A percentile compares a stretch with the other conserved stretches of the same genome.
phyloP scores from a whole-genome alignment of 1,284 basidiomycete genomes.

The Trichosporon asahii region DNA sequence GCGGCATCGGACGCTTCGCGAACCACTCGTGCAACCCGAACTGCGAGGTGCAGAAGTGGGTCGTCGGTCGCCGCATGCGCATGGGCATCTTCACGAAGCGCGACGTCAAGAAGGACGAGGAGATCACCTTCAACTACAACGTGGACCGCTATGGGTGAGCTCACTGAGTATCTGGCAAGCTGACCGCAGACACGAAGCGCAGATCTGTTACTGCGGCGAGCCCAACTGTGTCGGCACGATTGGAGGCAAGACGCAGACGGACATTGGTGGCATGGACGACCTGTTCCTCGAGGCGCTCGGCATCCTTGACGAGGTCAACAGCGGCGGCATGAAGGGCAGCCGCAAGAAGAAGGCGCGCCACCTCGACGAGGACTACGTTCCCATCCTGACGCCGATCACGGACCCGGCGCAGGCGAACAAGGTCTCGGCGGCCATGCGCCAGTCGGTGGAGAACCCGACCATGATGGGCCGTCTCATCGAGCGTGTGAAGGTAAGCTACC shows the following conservation, averaged over 20 bases:
- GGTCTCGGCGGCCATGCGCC: slow-evolving; percentile 84
- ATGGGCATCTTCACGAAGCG: slow-evolving; percentile 98
- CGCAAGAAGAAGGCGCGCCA: slow-evolving; percentile 89
- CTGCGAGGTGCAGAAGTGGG: slow-evolving; percentile 99
- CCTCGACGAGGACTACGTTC: slow-evolving; percentile 82
- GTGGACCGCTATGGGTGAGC: slow-evolving; percentile 93
- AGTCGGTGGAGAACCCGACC: slow-evolving; percentile 74
- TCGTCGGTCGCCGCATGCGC: slow-evolving; percentile 80
- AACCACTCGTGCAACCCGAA: slow-evolving; percentile 99
- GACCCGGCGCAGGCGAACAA: slow-evolving; percentile 78
- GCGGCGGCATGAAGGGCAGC: slow-evolving; percentile 71
- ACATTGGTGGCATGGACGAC: slow-evolving; percentile 88
- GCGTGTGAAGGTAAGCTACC: slow-evolving; percentile 67
- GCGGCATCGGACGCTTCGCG: slow-evolving; percentile 92
- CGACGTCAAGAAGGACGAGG: slow-evolving; percentile 75
- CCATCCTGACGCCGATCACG: slow-evolving; percentile 64
- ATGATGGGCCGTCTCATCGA: slow-evolving; percentile 79
- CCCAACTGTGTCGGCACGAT: slow-evolving; percentile 93
- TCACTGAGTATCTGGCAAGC: background rate
- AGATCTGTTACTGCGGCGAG: slow-evolving; percentile 93
- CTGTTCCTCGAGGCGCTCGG: slow-evolving; percentile 97
- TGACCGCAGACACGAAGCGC: slow-evolving; percentile 76
- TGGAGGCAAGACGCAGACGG: slow-evolving; percentile 98
- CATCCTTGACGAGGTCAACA: slow-evolving; percentile 84
- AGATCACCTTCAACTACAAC: slow-evolving; percentile 99